phyloP scores from a whole-genome alignment of 1,139 yeast genomes.

The Casaregolazyma lundiana region DNA sequence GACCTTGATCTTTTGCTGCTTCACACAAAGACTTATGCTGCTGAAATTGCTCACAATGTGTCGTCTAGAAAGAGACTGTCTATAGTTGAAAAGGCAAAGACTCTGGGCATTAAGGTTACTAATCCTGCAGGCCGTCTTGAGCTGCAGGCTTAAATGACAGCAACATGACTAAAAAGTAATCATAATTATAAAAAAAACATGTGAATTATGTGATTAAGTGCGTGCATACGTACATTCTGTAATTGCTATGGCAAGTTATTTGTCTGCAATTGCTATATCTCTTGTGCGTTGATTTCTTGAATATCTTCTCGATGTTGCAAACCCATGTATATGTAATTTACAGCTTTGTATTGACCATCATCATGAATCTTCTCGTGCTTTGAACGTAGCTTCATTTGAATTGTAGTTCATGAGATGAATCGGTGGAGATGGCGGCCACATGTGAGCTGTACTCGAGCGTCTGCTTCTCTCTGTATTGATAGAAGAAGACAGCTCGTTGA shows the following conservation, averaged over 20 bases:
- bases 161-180: neutral
- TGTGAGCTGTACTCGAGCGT: neutral
- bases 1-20: constrained; percentile 94
- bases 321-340: neutral
- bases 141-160: constrained; percentile 72
- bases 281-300: no score
- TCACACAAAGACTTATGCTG: constrained; percentile 99
- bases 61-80: constrained; percentile 98
- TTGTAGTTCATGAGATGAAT: neutral
- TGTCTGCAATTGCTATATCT: no score
- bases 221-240: no score
- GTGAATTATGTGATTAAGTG: neutral
- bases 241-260: no score
- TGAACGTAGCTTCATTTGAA: neutral
- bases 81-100: constrained; percentile 95
- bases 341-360: neutral
- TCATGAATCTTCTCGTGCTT: neutral
- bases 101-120: constrained; percentile 98
- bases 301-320: neutral
- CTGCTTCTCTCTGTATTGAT: neutral
- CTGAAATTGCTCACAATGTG: constrained; percentile 98
- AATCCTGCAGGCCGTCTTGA: constrained; percentile 98
- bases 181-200: neutral
- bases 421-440: neutral
- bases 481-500: neutral